Evolutionary conservation across 108 stramenopile genomes (phyloP).

Genomic region (Cyclostephanos tholiformis): DNA sequence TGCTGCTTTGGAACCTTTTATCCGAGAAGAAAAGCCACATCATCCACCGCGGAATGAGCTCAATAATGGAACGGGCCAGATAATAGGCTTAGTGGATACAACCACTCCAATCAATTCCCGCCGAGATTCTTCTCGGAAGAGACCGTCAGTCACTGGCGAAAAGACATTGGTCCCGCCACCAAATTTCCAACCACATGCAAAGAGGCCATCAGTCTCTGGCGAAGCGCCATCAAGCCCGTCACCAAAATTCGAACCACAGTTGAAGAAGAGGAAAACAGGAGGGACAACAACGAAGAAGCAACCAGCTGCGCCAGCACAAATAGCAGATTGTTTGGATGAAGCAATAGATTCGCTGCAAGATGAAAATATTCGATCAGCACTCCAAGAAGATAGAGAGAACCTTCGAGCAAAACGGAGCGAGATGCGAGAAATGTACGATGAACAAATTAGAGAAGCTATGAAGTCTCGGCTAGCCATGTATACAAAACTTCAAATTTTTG

Average conservation of each 20-base stretch:
- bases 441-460: neutral
- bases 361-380: neutral
- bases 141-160: no score
- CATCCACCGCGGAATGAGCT: neutral
- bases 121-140: no score
- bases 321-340: neutral
- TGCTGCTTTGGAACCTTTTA: neutral
- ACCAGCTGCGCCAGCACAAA: neutral
- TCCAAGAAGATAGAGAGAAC: conserved; percentile 5
- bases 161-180: no score
- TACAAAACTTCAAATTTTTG: no score
- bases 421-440: neutral
- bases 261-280: neutral
- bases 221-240: neutral
- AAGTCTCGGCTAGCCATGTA: no score
- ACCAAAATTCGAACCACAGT: neutral
- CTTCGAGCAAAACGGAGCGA: neutral
- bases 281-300: neutral
- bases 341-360: neutral
- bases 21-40: neutral
- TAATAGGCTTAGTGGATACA: no score
- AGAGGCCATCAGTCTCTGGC: no score
- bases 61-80: no score
- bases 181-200: no score
- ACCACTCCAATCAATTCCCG: no score